Evolutionary conservation across 164 flowering plant species (phyloP).

Genomic region (Sextonia rubra): DNA sequence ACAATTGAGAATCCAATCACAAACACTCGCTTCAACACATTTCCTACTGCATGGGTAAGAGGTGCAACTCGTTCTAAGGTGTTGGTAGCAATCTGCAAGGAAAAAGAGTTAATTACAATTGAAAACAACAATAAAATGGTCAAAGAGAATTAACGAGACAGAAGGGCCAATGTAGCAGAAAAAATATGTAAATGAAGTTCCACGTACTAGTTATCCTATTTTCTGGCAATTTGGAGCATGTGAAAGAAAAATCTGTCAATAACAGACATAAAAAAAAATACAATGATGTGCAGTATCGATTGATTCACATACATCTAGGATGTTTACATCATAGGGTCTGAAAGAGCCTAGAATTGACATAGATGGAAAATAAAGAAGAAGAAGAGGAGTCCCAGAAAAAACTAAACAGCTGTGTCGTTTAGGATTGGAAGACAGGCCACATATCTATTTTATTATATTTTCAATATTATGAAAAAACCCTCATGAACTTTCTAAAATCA

Average conservation of each 20-base stretch:
- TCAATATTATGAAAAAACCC: too few relatives aligned
- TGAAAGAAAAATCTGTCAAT: too few relatives aligned
- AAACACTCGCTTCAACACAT: slow-evolving; percentile 56
- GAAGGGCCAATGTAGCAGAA: background rate
- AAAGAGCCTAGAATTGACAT: background rate
- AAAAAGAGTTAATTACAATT: background rate
- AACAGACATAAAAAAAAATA: too few relatives aligned
- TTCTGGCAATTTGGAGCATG: too few relatives aligned
- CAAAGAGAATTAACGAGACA: background rate
- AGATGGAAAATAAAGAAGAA: background rate
- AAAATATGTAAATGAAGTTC: background rate
- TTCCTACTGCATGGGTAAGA: slow-evolving; percentile 66
- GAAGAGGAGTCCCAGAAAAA: background rate
- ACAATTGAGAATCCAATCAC: slow-evolving; percentile 66
- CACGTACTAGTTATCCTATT: too few relatives aligned
- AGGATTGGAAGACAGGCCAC: too few relatives aligned
- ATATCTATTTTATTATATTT: too few relatives aligned
- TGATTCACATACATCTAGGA: too few relatives aligned
- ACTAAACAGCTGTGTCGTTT: too few relatives aligned
- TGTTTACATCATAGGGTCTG: too few relatives aligned
- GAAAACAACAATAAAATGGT: background rate
- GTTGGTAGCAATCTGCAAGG: slow-evolving; percentile 52
- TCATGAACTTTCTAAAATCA: too few relatives aligned
- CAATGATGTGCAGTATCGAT: too few relatives aligned
- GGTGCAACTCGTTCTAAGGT: slow-evolving; percentile 65